Evolutionary conservation across 495 filamentous ascomycete species (phyloP).

Genomic region (Letharia columbiana): DNA sequence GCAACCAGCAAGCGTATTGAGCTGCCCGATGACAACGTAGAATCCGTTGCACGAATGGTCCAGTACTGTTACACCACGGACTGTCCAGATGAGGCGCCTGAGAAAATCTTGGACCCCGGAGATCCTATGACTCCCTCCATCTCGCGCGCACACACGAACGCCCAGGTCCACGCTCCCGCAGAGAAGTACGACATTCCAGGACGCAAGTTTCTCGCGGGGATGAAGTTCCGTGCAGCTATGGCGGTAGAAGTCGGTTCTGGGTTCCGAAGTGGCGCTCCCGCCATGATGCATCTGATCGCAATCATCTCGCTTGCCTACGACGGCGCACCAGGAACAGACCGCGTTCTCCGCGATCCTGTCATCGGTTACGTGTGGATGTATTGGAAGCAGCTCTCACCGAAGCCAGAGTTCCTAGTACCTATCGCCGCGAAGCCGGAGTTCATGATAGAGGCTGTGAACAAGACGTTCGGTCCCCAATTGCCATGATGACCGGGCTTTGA

Average conservation of each 20-base stretch:
- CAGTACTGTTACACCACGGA: conserved; percentile 8
- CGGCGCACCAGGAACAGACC: conserved; percentile 3
- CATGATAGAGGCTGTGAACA: neutral
- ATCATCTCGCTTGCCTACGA: neutral
- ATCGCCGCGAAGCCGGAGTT: neutral
- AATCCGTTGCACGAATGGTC: neutral
- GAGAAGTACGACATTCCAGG: conserved; percentile 11
- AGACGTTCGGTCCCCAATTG: neutral
- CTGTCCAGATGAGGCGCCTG: neutral
- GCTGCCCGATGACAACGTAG: neutral
- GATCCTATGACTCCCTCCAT: neutral
- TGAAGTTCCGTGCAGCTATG: conserved; percentile 2
- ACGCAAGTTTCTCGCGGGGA: conserved; percentile 4
- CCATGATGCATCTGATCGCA: neutral
- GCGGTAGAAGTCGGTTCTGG: neutral
- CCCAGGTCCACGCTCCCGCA: conserved; percentile 4
- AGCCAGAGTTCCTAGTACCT: neutral
- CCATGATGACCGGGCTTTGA: neutral
- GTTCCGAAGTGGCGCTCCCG: neutral
- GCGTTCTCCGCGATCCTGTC: neutral
- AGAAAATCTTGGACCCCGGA: too few species aligned
- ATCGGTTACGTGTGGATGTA: neutral
- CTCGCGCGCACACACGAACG: neutral
- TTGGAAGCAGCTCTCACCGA: neutral
- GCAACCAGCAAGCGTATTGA: neutral